Percentiles rank a stretch among this genome's conserved stretches.
phyloP scores from a whole-genome alignment of 2,329 filamentous ascomycete species.

The Aspergillus sp. region DNA sequence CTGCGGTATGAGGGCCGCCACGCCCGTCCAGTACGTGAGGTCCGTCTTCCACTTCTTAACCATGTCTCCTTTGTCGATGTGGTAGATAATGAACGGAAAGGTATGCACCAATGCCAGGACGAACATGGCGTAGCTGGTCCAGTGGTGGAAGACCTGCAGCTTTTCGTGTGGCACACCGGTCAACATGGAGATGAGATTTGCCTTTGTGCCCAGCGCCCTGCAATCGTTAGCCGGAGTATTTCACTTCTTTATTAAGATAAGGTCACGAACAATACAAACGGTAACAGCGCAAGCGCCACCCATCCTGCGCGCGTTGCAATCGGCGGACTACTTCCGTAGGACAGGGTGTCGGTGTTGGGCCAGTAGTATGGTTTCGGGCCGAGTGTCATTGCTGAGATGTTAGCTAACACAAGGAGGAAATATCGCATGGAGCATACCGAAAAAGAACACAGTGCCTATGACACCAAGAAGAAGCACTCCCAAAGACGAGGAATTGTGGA shows the following conservation, averaged over 20 bases:
- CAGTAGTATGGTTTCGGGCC: slow-evolving; percentile 57
- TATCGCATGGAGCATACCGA: slow-evolving; percentile 29
- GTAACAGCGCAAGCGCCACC: slow-evolving; percentile 52
- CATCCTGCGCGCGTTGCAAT: slow-evolving; percentile 53
- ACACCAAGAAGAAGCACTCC: slow-evolving; percentile 43
- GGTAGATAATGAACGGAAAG: slow-evolving; percentile 58
- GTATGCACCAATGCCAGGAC: slow-evolving; percentile 57
- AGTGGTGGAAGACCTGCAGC: slow-evolving; percentile 54
- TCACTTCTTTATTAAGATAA: no score
- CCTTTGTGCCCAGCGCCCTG: slow-evolving; percentile 52
- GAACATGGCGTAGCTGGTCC: slow-evolving; percentile 57
- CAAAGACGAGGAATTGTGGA: slow-evolving; percentile 46
- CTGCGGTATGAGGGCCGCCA: slow-evolving; percentile 53
- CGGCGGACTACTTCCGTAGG: slow-evolving; percentile 52
- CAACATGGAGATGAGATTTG: slow-evolving; percentile 53
- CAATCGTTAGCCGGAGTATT: slow-evolving; percentile 6
- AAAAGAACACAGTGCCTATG: slow-evolving; percentile 47
- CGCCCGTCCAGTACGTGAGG: slow-evolving; percentile 55
- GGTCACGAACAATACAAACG: slow-evolving; percentile 46
- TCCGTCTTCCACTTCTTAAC: slow-evolving; percentile 43
- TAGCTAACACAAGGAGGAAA: not conserved
- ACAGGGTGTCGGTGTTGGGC: slow-evolving; percentile 41
- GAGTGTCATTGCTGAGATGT: slow-evolving; percentile 43
- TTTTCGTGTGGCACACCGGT: slow-evolving; percentile 58
- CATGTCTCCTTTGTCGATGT: slow-evolving; percentile 51